Base-by-base conservation (phyloP, 176 grass and related monocot species). In the Eragrostis nindensis region DNA sequence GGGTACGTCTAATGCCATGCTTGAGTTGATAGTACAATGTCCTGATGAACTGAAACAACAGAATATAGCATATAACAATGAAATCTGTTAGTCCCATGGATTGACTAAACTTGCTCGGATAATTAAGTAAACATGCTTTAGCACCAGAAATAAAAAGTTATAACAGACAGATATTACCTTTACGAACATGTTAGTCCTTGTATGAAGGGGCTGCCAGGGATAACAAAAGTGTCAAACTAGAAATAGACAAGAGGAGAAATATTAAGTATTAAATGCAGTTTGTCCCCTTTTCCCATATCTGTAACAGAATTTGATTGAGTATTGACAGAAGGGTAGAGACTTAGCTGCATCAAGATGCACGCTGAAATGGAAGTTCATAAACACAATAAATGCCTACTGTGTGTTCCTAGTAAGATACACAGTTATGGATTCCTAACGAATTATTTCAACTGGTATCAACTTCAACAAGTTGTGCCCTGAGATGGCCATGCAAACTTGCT, bases 21-120 rank as follows among this genome's bases (percentile, higher is more conserved):
- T 93, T 93, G 50, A 95, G 52, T 24, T 98, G 92, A 77, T 86
- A 80, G 84, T 93, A 94, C 80, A 95, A 68, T 71, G 87, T 82
- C 71, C 61, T 95, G 29, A 98, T 76, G 83, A 98, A 98, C 92
- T 98, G 86, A 89, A 93, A 25, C 27, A 80, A 76, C 25, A 64
- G 41, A 80, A 84, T 18, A 4, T 43, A 62, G 24, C 6, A 75
- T 25, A 11, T 53, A 62, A 42, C 14, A 78, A 2, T 43, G 12
- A 24, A 42, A 47, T 36, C 10, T 64, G 42, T 52, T 68, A 84
- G 41, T 13, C 10, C 24, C 17, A 69, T 24, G 25, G 41, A 74
- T 74, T 26, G 21, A 24, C 2, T 59, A 25, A 40, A 47, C 78
- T 70, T 57, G n/a, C 46, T 48, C 40, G 36, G 27, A 62, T 69